Base-by-base conservation (phyloP, 2,329 filamentous ascomycete species). In the Diaporthe batatas region DNA sequence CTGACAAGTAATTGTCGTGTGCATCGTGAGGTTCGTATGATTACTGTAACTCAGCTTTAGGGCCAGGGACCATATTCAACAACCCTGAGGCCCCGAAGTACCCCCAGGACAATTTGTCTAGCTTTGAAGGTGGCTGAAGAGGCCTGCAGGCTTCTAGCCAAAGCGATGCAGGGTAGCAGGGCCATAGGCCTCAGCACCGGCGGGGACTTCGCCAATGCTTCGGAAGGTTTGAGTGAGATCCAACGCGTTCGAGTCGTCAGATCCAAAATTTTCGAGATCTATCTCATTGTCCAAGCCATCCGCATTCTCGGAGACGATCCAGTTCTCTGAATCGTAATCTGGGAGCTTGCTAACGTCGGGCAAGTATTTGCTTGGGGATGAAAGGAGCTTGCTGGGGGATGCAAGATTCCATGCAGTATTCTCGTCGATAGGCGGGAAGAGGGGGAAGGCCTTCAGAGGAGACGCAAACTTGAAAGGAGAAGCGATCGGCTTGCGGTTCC, bases 301-400 rank as follows among this genome's bases (percentile, higher is more conserved):
- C 36, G 59, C 32, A 3, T 47, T 47, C 34, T 72, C 70, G 6
- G 71, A 29, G 47, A 25, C 44, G 36, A 72, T 72, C 73, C 73
- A 74, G 11, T 64, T 64, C 58, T 74, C 73, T 7, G 71, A 29
- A 14, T 67, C 71, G 16, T 73, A 72, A 11, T 58, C 67, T 18
- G 79, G 76, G 73, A 78, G 76, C 74, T 81, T 82, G 75, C 75
- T 80, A 21, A 82, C 32, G 2, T 49, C 32, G 12, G 71, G 73
- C 67, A 86, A 83, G 70, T 86, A 80, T 79, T 89, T 91, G 80
- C 84, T 87, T 0, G 89, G 89, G 3, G 90, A 90, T 44, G 72
- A 70, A 29, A 90, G 87, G 6, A 84, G 84, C 78, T 90, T 91
- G 81, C 86, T 89, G 3, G 90, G 90, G 0, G 89, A 90, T 32